These are phyloP conservation scores for Leucoagaricus sp. DNA, from an alignment of 1,284 basidiomycete genomes.

Conservation along the genomic window DNA sequence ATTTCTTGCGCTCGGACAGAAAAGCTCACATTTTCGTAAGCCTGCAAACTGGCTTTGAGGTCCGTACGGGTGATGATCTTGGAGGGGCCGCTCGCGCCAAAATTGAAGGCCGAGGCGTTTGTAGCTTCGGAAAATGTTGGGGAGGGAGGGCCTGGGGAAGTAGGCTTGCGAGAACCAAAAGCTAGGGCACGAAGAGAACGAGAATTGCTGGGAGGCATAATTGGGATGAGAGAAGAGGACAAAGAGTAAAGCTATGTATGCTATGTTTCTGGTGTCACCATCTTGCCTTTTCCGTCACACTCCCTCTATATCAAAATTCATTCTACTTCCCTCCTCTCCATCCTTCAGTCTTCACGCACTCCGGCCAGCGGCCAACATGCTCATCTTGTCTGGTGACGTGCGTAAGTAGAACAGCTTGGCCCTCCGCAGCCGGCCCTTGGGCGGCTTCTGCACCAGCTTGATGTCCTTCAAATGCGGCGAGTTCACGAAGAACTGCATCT, in stretches of 20 bases:
- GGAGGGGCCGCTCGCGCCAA: conserved; percentile 67
- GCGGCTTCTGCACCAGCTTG: conserved; percentile 67
- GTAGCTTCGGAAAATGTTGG: conserved; percentile 84
- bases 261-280: conserved; percentile 8
- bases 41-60: conserved; percentile 74
- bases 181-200: conserved; percentile 60
- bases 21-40: conserved; percentile 74
- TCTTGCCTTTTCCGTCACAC: conserved; percentile 28
- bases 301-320: neutral
- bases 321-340: conserved; percentile 57
- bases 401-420: conserved; percentile 81
- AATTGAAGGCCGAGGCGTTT: conserved; percentile 72
- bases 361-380: conserved; percentile 63
- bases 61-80: conserved; percentile 84
- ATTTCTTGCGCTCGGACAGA: neutral
- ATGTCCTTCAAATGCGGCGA: conserved; percentile 87
- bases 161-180: conserved; percentile 48
- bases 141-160: conserved; percentile 66
- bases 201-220: conserved; percentile 57
- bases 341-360: conserved; percentile 78
- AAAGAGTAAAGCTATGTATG: neutral
- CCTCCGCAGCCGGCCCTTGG: conserved; percentile 62
- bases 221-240: conserved; percentile 19
- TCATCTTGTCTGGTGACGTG: conserved; percentile 81
- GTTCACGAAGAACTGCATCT: conserved; percentile 86